Percentiles rank a stretch among this genome's conserved stretches.
phyloP scores from a whole-genome alignment of 2,329 filamentous ascomycete species.

The Hortaea sp. region DNA sequence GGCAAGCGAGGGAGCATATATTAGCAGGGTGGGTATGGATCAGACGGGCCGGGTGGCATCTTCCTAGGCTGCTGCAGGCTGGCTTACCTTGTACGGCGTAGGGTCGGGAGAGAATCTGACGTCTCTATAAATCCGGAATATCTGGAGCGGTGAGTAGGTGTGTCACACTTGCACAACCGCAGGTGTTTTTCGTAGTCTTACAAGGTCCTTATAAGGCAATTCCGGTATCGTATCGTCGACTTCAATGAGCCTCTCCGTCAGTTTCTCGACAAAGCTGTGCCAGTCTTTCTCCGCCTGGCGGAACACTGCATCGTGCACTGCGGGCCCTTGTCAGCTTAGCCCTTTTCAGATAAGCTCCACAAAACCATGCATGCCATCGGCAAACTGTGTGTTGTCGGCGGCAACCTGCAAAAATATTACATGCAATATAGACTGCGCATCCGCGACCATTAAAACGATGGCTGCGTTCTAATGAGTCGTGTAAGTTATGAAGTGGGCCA shows the following conservation, averaged over 20 bases:
- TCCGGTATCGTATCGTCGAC: conserved; percentile 77
- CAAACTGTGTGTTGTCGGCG: too few species aligned
- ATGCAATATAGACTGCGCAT: too few species aligned
- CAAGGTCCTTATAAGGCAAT: conserved; percentile 72
- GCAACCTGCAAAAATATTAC: too few species aligned
- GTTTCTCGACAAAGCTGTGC: conserved; percentile 61
- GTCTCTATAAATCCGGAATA: conserved; percentile 81
- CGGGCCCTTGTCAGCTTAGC: conserved; percentile 7
- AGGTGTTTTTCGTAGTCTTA: conserved; percentile 24
- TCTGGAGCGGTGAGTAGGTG: conserved; percentile 26
- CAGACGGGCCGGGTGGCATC: not conserved
- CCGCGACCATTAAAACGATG: too few species aligned
- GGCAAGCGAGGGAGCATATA: not conserved
- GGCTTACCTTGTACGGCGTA: conserved; percentile 73
- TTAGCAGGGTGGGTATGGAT: not conserved
- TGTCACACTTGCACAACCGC: too few species aligned
- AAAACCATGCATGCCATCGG: too few species aligned
- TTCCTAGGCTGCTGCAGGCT: not conserved
- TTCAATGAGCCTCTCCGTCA: conserved; percentile 61
- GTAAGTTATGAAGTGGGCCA: too few species aligned
- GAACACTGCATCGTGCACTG: conserved; percentile 72
- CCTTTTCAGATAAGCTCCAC: conserved; percentile 1
- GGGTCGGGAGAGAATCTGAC: conserved; percentile 39
- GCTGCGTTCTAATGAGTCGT: too few species aligned
- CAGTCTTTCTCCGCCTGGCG: conserved; percentile 71